phyloP scores from a whole-genome alignment of 352 stramenopile species.

The Globisporangium ultimum region DNA sequence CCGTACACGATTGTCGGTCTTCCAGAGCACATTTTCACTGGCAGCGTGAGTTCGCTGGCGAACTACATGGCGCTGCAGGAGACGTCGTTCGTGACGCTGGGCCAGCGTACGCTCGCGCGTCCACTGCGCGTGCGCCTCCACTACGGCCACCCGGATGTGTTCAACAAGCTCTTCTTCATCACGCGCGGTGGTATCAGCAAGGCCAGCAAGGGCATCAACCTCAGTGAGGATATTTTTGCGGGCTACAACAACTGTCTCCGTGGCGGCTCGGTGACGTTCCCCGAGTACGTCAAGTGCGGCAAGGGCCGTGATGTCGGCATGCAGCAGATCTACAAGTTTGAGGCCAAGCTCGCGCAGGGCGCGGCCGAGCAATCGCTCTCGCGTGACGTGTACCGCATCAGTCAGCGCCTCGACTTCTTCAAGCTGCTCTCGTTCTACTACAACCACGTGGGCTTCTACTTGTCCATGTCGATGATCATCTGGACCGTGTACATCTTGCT shows the following conservation, averaged over 20 bases:
- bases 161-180: slow-evolving; percentile 99
- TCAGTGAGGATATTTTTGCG: slow-evolving; percentile 99
- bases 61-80: slow-evolving; percentile 99
- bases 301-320: slow-evolving; percentile 99
- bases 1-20: slow-evolving; percentile 96
- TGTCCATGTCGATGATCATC: slow-evolving; percentile 97
- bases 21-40: slow-evolving; percentile 99
- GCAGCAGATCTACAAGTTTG: slow-evolving; percentile 99
- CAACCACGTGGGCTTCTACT: slow-evolving; percentile 98
- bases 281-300: slow-evolving; percentile 98
- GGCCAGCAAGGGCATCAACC: slow-evolving; percentile 98
- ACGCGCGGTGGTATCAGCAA: slow-evolving; percentile 98
- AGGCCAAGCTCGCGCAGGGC: slow-evolving; percentile 97
- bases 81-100: slow-evolving; percentile 98
- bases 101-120: slow-evolving; percentile 95
- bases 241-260: slow-evolving; percentile 99
- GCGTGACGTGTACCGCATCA: slow-evolving; percentile 97
- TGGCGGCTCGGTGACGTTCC: slow-evolving; percentile 95
- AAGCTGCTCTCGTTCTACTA: slow-evolving; percentile 99
- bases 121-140: slow-evolving; percentile 96
- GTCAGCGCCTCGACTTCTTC: slow-evolving; percentile 97
- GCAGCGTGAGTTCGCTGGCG: slow-evolving; percentile 96
- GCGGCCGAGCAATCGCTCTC: slow-evolving; percentile 98
- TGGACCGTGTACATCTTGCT: slow-evolving; percentile 97
- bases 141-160: slow-evolving; percentile 99